These are phyloP conservation scores for Obelidium mucronatum DNA, from an alignment of 192 early-diverging fungal species.

Conservation along the genomic window DNA sequence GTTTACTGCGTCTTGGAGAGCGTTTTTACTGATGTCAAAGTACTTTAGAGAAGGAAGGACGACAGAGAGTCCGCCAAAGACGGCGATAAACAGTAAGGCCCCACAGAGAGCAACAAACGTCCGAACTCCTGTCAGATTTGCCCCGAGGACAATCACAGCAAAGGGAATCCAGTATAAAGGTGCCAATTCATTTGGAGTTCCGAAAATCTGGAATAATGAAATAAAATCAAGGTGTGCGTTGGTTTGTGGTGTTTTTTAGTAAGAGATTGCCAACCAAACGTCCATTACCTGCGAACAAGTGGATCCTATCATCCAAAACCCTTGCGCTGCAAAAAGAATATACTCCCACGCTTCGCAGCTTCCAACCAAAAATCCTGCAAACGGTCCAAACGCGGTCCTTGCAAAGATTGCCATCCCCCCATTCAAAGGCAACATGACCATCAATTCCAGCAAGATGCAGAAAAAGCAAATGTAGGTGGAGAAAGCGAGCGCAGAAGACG, in stretches of 20 bases:
- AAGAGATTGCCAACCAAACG: too few relatives aligned
- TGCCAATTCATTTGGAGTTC: neutral
- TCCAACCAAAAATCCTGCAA: conserved; percentile 18
- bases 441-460: conserved; percentile 6
- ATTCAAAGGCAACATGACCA: conserved; percentile 27
- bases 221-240: neutral
- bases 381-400: neutral
- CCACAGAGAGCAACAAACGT: neutral
- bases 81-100: neutral
- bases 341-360: conserved; percentile 22
- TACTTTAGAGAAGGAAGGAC: neutral
- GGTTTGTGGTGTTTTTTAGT: too few relatives aligned
- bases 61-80: neutral
- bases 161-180: neutral
- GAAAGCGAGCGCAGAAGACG: neutral
- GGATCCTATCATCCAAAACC: neutral
- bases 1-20: neutral
- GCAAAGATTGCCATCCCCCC: conserved; percentile 22
- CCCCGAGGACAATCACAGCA: neutral
- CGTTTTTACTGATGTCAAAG: neutral
- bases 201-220: neutral
- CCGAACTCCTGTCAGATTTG: neutral
- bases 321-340: conserved; percentile 4
- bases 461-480: neutral
- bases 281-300: neutral